Conservation (phyloP, 1,284 basidiomycete genomes). For the Fomitopsis schrenkii region DNA sequence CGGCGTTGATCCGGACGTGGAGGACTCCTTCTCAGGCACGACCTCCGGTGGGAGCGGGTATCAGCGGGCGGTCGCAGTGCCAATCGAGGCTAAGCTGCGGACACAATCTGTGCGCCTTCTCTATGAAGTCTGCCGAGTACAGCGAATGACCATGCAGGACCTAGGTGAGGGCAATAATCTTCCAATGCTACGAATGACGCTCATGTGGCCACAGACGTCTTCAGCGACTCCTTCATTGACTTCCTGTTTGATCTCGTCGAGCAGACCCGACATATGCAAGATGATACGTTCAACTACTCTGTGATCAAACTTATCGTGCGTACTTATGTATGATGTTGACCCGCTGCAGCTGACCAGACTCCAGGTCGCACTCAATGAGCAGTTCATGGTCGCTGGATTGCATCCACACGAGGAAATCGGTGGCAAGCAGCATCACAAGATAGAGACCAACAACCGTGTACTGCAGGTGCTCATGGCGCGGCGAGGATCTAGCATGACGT, state of each 20-base stretch:
- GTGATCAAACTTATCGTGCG: slow-evolving; percentile 90
- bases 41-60: slow-evolving; percentile 27
- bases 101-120: slow-evolving; percentile 71
- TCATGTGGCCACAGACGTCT: slow-evolving; percentile 49
- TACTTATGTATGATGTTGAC: background rate
- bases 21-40: slow-evolving; percentile 51
- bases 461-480: slow-evolving; percentile 81
- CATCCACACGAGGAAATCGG: slow-evolving; percentile 24
- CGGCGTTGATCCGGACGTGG: slow-evolving; percentile 64
- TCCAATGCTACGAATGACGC: background rate
- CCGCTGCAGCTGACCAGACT: slow-evolving; percentile 24
- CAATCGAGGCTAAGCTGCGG: slow-evolving; percentile 79
- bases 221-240: slow-evolving; percentile 84
- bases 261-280: slow-evolving; percentile 81
- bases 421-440: slow-evolving; percentile 12
- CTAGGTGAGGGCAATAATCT: slow-evolving; percentile 50
- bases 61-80: slow-evolving; percentile 42
- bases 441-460: slow-evolving; percentile 68
- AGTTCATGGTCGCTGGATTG: slow-evolving; percentile 88
- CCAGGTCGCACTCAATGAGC: slow-evolving; percentile 89
- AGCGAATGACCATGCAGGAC: slow-evolving; percentile 75
- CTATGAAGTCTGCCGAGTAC: slow-evolving; percentile 90
- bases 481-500: slow-evolving; percentile 84
- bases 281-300: slow-evolving; percentile 92
- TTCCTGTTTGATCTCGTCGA: slow-evolving; percentile 94